phyloP scores from a whole-genome alignment of 805 yeast species.

The Suhomyces pyralidae region DNA sequence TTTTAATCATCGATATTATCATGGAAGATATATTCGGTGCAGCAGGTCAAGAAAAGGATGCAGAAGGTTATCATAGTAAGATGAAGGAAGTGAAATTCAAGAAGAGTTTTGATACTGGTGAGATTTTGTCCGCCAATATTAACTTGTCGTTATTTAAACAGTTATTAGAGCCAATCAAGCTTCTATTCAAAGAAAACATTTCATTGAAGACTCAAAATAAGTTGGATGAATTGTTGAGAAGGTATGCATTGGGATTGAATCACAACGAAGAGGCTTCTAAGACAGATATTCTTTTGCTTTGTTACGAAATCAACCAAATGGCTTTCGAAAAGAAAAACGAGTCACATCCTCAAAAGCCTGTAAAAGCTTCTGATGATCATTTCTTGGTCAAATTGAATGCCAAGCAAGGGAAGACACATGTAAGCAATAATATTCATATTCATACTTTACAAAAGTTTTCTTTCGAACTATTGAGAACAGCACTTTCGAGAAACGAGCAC shows the following conservation, averaged over 20 bases:
- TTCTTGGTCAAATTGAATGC: conserved; percentile 73
- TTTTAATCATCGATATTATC: conserved; percentile 60
- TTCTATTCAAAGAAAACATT: conserved; percentile 58
- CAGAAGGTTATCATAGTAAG: conserved; percentile 80
- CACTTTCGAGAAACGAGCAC: conserved; percentile 59
- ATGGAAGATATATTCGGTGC: conserved; percentile 94
- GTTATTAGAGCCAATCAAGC: conserved; percentile 67
- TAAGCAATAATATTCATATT: conserved; percentile 54
- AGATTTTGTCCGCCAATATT: conserved; percentile 66
- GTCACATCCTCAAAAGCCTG: conserved; percentile 25
- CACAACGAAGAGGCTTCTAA: conserved; percentile 60
- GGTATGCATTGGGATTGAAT: conserved; percentile 75
- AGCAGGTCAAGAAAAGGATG: conserved; percentile 91
- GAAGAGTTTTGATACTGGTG: conserved; percentile 85
- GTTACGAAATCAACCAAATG: conserved; percentile 68
- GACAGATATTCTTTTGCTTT: conserved; percentile 60
- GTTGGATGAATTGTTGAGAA: conserved; percentile 72
- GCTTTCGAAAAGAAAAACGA: conserved; percentile 30
- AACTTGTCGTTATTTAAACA: conserved; percentile 53
- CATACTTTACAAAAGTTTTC: conserved; percentile 71
- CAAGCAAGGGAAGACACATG: conserved; percentile 50
- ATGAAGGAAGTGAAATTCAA: conserved; percentile 89
- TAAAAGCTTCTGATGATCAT: conserved; percentile 50
- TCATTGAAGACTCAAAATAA: conserved; percentile 68
- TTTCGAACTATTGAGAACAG: conserved; percentile 69